Evolutionary conservation across 305 asterid species (phyloP), one percentile per base, ranked within the genome.

Genomic region (Nicotiana rustica): DNA sequence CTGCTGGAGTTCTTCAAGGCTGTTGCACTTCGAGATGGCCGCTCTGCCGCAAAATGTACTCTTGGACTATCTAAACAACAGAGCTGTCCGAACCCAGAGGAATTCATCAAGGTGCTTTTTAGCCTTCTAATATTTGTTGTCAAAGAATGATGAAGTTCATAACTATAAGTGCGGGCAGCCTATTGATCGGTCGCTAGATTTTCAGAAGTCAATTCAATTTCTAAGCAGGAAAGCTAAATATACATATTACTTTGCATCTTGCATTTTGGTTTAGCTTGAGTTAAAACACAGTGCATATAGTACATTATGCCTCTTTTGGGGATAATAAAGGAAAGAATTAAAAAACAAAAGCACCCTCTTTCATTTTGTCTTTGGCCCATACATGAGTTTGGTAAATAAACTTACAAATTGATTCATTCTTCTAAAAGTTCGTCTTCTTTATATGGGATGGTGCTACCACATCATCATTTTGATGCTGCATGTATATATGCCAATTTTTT

Each of bases 21-120:
- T 78, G 94, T 94, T 65, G 98, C 97, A 61, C 92, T 92, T 85
- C 93, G 93, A 83, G 91, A 94, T 86, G 98, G 97, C 49, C 93
- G 90, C 8, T 69, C 90, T 85, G 94, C 93, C 55, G 98, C 98
- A 75, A 91, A 92, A 88, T 87, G 93, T 89, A 94, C 97, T 35
- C 90, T 94, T 78, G 88, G 84, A 84, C 87, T 94, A 86, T 93
- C 98, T 67, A 93, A 87, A 89, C 86, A 90, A 83, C 98, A 92
- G 85, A 90, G 79, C 87, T 94, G 98, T 83, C 98, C 97, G 6
- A 86, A 86, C 85, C 96, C 97, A 2, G 86, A 84, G 79, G 90
- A 90, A 44, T 94, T 94, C 90, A 86, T 94, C 83, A 82, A 92
- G 97, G 97, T 92, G 80, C 70, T 88, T 76, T 77, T 17, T 77